These are phyloP conservation scores for Anaeromyces robustus DNA, from an alignment of 192 early-diverging fungal species.

Conservation along the genomic window DNA sequence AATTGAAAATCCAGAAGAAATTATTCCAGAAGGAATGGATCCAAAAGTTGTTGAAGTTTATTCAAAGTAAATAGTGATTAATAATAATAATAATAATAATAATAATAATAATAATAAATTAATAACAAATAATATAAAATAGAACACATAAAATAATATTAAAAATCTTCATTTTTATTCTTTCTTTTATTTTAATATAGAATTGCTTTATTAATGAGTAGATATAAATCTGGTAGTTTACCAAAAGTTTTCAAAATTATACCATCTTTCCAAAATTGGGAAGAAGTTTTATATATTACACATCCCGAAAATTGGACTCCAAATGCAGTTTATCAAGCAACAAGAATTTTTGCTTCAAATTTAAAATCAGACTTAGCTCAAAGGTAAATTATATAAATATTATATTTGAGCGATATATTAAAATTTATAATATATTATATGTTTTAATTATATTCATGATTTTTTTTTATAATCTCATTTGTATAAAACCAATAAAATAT, in stretches of 20 bases:
- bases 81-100: too few species aligned
- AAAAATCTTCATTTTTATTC: background rate
- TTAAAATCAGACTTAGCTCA: constrained; percentile 84
- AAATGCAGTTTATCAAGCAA: constrained; percentile 91
- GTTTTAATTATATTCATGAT: too few species aligned
- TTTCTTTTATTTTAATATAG: constrained; percentile 8
- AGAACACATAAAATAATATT: too few species aligned
- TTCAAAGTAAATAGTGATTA: constrained; percentile 53
- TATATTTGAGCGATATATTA: background rate
- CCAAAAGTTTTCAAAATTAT: constrained; percentile 99
- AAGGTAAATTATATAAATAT: constrained; percentile 19
- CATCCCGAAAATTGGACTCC: constrained; percentile 85
- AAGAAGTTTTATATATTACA: constrained; percentile 87
- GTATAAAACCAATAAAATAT: too few species aligned
- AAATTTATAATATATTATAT: too few species aligned
- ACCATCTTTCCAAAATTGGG: constrained; percentile 88
- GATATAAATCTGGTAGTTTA: constrained; percentile 87
- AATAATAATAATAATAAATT: too few species aligned
- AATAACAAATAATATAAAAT: too few species aligned
- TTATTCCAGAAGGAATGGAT: constrained; percentile 32
- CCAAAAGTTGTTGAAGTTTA: constrained; percentile 91
- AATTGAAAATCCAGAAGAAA: constrained; percentile 20
- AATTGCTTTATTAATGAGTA: constrained; percentile 71
- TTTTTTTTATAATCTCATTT: too few species aligned
- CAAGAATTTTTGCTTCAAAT: constrained; percentile 92